Base-by-base conservation (phyloP, 345 rosid species). In the Pseudoturritis turrita region DNA sequence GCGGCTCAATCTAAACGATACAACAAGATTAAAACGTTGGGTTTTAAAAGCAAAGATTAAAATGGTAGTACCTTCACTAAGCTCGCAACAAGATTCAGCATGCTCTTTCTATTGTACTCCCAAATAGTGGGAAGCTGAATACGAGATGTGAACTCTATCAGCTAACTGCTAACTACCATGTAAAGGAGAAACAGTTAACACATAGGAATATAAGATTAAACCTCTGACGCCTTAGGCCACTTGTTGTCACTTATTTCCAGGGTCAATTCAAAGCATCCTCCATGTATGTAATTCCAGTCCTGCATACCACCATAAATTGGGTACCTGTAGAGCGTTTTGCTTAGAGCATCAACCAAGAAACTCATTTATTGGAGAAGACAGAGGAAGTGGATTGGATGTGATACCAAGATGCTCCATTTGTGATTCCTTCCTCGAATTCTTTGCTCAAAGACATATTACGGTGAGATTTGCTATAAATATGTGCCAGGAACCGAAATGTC, bases 241-340 rank as follows among this genome's bases (percentile, higher is more conserved):
- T 95, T 91, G 78, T 87, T 75, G 71, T 95, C 96, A 51, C 99
- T 89, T 25, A 91, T 78, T 85, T 95, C 98, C 82, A 95, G 79
- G n/a, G 98, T 95, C 84, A 95, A 81, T 76, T 95, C 99, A 57
- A 95, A 87, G 82, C 99, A 95, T 56, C 87, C 93, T 68, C 88
- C 99, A 79, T 91, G 80, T 76, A 95, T 87, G 78, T 95, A 95
- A 78, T 95, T 95, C 97, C 97, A 95, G 65, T 91, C 99, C 81
- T 95, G 99, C 99, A 91, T 95, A 76, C 93, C 99, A 54, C 96
- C 99, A 83, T 91, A 95, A 54, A 95, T 86, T 6, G 99, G 99
- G 73, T 91, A 95, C 97, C 98, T 94, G 84, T 49, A 74, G 22
- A 73, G 68, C 54, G 56, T 78, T 62, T 62, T 79, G 40, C 69